phyloP scores from a whole-genome alignment of 2,329 filamentous ascomycete species.

The Pyrenophora graminea region DNA sequence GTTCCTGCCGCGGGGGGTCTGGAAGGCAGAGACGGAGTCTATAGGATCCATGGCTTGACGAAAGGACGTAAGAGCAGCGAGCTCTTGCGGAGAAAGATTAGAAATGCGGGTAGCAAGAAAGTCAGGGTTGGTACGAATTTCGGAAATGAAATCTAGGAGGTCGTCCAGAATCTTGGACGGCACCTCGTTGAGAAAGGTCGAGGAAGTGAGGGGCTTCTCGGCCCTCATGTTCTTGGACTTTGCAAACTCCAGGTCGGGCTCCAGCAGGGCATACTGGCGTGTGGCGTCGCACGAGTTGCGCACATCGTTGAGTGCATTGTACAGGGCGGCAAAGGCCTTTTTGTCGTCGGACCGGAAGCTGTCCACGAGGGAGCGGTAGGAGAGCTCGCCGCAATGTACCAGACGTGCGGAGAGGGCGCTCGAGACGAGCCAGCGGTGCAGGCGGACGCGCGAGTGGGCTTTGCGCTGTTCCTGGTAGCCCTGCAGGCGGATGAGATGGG shows the following conservation, averaged over 20 bases:
- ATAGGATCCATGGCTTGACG: conserved; percentile 79
- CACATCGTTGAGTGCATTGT: conserved; percentile 78
- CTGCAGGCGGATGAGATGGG: conserved; percentile 75
- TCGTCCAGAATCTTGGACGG: conserved; percentile 74
- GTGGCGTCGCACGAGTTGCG: conserved; percentile 76
- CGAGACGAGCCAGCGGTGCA: conserved; percentile 75
- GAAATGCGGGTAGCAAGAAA: conserved; percentile 84
- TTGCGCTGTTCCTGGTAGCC: conserved; percentile 83
- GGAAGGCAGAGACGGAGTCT: conserved; percentile 79
- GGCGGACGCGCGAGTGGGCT: conserved; percentile 70
- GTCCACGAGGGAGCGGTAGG: conserved; percentile 76
- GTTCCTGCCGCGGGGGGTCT: conserved; percentile 54
- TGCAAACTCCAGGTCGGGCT: conserved; percentile 69
- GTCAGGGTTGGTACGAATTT: conserved; percentile 82
- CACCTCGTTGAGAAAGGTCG: conserved; percentile 66
- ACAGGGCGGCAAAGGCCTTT: conserved; percentile 73
- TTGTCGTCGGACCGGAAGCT: conserved; percentile 80
- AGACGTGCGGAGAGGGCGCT: conserved; percentile 75
- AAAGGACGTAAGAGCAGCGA: conserved; percentile 76
- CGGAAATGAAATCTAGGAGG: conserved; percentile 77
- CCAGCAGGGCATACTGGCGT: conserved; percentile 70
- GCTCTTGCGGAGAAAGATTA: conserved; percentile 73
- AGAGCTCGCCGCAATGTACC: conserved; percentile 73
- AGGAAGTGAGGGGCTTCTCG: conserved; percentile 52
- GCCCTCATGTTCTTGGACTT: conserved; percentile 43